Conservation (phyloP, 768 basidiomycete genomes). For the Suillus bovinus region DNA sequence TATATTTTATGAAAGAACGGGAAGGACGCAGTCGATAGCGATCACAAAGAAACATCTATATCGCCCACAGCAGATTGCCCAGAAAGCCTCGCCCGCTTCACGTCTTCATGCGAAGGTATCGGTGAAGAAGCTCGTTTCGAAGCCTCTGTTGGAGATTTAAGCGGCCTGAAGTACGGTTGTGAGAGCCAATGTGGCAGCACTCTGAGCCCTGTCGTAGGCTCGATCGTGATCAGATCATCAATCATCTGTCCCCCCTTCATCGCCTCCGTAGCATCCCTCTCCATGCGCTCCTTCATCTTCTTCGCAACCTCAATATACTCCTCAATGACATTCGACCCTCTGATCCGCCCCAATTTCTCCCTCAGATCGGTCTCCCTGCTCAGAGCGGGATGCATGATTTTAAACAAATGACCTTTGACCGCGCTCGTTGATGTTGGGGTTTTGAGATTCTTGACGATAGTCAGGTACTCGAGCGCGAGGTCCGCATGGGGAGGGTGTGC, state of each 20-base stretch:
- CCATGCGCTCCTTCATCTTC: constrained; percentile 62
- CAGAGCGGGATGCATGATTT: constrained; percentile 82
- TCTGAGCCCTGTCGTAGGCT: constrained; percentile 19
- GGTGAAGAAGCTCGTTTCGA: not conserved
- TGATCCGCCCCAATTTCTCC: constrained; percentile 61
- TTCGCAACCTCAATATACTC: constrained; percentile 52
- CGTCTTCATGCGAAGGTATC: constrained; percentile 7
- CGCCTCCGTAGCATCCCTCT: constrained; percentile 47
- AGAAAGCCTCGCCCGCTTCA: not conserved
- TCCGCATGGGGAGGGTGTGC: constrained; percentile 58
- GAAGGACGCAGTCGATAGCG: not conserved
- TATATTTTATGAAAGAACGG: not conserved
- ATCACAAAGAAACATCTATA: not conserved
- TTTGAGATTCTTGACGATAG: constrained; percentile 61
- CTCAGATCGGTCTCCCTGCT: constrained; percentile 67
- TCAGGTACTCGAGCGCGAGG: constrained; percentile 85
- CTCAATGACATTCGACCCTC: constrained; percentile 24
- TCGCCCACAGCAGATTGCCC: not conserved
- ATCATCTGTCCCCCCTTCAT: constrained; percentile 26
- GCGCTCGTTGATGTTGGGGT: constrained; percentile 74
- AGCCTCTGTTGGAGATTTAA: not conserved
- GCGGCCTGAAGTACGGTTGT: not conserved
- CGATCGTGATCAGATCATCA: constrained; percentile 41
- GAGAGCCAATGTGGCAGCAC: no score
- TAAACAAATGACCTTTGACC: constrained; percentile 92